These are phyloP conservation scores for Haplosporangium sp. DNA, from an alignment of 371 early-diverging fungal species.

Conservation along the genomic window DNA sequence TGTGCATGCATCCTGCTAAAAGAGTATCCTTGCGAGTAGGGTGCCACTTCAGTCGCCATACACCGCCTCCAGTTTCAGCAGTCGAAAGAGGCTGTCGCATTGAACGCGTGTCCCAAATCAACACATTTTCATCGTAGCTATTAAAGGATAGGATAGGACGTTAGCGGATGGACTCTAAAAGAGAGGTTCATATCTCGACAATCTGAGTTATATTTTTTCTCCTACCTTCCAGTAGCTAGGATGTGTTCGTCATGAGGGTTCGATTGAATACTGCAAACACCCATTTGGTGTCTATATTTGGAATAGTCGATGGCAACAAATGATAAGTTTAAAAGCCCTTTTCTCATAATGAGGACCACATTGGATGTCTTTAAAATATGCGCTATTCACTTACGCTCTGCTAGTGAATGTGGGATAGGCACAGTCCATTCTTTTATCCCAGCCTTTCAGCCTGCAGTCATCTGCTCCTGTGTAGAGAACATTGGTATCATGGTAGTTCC, in stretches of 20 bases:
- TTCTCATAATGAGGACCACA: background rate
- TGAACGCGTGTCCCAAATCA: slow-evolving; percentile 89
- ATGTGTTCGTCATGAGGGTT: slow-evolving; percentile 77
- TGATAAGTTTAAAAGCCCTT: too few relatives aligned
- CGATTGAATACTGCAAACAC: slow-evolving; percentile 90
- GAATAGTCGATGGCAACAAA: background rate
- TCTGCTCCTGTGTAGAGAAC: slow-evolving; percentile 84
- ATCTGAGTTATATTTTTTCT: background rate
- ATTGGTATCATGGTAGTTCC: slow-evolving; percentile 79
- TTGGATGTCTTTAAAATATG: background rate
- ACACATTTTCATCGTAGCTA: slow-evolving; percentile 87
- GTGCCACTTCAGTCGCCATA: slow-evolving; percentile 96
- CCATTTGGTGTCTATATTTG: slow-evolving; percentile 72
- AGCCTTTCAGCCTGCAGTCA: slow-evolving; percentile 84
- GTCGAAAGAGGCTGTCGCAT: slow-evolving; percentile 80
- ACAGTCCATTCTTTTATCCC: slow-evolving; percentile 79
- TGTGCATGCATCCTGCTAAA: slow-evolving; percentile 91
- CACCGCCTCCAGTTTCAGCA: slow-evolving; percentile 84
- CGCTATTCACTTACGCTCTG: slow-evolving; percentile 55
- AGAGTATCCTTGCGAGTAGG: slow-evolving; percentile 72
- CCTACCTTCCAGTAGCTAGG: slow-evolving; percentile 82
- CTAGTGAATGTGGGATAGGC: slow-evolving; percentile 61
- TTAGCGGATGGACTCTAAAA: slow-evolving; percentile 2
- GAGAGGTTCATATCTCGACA: background rate
- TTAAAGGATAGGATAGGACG: background rate